A percentile compares a stretch with the other conserved stretches of the same genome.
These are phyloP conservation scores for Cyberlindnera nakhonratchasimensis DNA, from an alignment of 805 yeast genomes.

Conservation along the genomic window DNA sequence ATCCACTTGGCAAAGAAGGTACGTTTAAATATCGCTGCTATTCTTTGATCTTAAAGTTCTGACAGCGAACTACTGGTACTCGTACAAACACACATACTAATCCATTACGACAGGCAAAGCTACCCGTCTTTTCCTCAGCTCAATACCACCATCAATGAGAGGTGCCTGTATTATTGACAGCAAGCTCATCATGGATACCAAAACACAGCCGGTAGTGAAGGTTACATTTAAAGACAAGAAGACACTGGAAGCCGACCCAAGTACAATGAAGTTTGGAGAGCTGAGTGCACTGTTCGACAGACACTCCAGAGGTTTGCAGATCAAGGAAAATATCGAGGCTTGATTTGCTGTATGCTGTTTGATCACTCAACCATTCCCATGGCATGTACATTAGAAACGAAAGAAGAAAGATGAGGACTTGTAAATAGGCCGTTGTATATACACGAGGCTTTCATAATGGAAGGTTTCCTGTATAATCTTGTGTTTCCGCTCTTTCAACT, in stretches of 20 bases:
- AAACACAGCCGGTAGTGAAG: slow-evolving; percentile 55
- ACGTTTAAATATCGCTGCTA: too few relatives aligned
- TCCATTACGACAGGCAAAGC: slow-evolving; percentile 48
- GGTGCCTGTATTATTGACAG: slow-evolving; percentile 58
- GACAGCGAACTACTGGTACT: too few relatives aligned
- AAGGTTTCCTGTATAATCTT: too few relatives aligned
- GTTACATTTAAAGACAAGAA: slow-evolving; percentile 83
- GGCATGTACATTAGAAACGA: too few relatives aligned
- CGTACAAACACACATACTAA: not conserved
- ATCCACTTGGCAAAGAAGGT: slow-evolving; percentile 70
- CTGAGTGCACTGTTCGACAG: slow-evolving; percentile 66
- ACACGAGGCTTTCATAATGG: too few relatives aligned
- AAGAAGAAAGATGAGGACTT: too few relatives aligned
- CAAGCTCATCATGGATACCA: slow-evolving; percentile 51
- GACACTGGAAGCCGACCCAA: slow-evolving; percentile 64
- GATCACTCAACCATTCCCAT: too few relatives aligned
- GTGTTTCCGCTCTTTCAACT: too few relatives aligned
- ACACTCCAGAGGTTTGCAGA: slow-evolving; percentile 74
- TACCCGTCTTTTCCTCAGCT: slow-evolving; percentile 74
- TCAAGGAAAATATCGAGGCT: slow-evolving; percentile 64
- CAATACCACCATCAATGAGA: slow-evolving; percentile 75
- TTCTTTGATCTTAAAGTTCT: too few relatives aligned
- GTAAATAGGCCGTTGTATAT: too few relatives aligned
- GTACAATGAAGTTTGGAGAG: slow-evolving; percentile 51
- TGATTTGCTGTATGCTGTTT: too few relatives aligned